Base-by-base conservation (phyloP, 2,329 filamentous ascomycete genomes). In the Cladosporium oxysporum region DNA sequence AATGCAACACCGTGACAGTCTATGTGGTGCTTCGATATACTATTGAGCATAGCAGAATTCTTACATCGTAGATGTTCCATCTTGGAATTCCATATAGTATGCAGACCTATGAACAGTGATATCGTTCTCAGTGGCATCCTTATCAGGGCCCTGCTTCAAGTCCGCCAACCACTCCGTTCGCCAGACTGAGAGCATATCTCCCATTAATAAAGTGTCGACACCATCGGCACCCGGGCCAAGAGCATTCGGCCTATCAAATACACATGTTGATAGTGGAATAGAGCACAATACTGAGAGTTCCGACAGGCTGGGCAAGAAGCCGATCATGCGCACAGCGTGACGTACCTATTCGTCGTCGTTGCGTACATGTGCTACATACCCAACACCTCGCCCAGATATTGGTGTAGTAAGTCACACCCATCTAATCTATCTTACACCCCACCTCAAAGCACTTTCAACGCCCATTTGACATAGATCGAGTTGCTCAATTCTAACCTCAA, bases 271-370 rank as follows among this genome's bases (percentile, higher is more conserved):
- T n/a, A 21, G 21, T 47, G 10, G 2, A 47, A 47, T 47, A n/a
- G 41, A 47, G 41, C n/a, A 47, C n/a, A 4, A 47, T 21, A 47
- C 3, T 47, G n/a, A 4, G 29, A 4, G 29, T 33, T 14, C 55
- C 28, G 58, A 49, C 3, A n/a, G 28, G 8, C 23, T 61, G 58
- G 37, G 29, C 41, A 14, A 26, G 23, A n/a, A 33, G 41, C 7
- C 31, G 31, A 62, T 37, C 31, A 62, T 53, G 60, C 29, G 60
- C 31, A 23, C 37, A 62, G 47, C 14, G 60, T 62, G 60, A 62
- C 60, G 60, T 62, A 62, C 60, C 37, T 35, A 33, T 58, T 37
- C 18, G 33, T n/a, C 55, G 55, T 26, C 41, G 8, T 35, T 28
- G 55, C 55, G 23, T 23, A 58, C 11, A 35, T 10, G 41, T 29